These are phyloP conservation scores for Kluyveromyces wickerhamii DNA, from an alignment of 805 yeast genomes.

Conservation along the genomic window DNA sequence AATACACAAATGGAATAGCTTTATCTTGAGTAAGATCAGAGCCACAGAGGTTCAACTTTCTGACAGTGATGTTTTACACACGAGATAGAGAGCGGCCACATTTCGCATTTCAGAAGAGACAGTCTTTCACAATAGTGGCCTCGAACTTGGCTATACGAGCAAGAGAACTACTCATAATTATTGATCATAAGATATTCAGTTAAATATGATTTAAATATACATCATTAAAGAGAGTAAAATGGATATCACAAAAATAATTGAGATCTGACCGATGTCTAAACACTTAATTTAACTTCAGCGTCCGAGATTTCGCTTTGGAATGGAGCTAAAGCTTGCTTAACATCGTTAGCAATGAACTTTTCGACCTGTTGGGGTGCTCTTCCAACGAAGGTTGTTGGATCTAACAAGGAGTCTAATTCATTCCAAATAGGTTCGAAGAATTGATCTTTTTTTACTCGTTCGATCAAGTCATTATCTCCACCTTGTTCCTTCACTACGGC, in stretches of 20 bases:
- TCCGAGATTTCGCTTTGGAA: conserved; percentile 50
- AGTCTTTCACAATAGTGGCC: too few relatives aligned
- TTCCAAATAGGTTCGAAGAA: conserved; percentile 87
- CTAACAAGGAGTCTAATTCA: conserved; percentile 72
- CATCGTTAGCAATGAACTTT: conserved; percentile 80
- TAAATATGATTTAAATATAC: too few relatives aligned
- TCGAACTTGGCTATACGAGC: too few relatives aligned
- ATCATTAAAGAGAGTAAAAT: background rate
- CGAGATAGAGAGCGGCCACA: too few relatives aligned
- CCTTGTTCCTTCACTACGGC: conserved; percentile 97
- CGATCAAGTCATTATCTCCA: conserved; percentile 95
- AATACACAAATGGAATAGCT: conserved; percentile 57
- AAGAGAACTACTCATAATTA: too few relatives aligned
- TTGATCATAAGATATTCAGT: too few relatives aligned
- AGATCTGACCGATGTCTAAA: conserved; percentile 33
- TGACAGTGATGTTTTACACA: too few relatives aligned
- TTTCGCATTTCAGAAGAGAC: too few relatives aligned
- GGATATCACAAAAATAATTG: background rate
- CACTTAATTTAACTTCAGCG: conserved; percentile 72
- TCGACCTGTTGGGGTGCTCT: conserved; percentile 98
- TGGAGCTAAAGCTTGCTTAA: conserved; percentile 71
- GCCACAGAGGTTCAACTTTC: too few relatives aligned
- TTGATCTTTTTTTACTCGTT: conserved; percentile 66
- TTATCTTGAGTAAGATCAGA: conserved; percentile 36
- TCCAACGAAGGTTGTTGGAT: conserved; percentile 93